Evolutionary conservation across 2,329 filamentous ascomycete species (phyloP), one percentile per base, ranked within the genome.

Genomic region (Ophiostoma ulmi): DNA sequence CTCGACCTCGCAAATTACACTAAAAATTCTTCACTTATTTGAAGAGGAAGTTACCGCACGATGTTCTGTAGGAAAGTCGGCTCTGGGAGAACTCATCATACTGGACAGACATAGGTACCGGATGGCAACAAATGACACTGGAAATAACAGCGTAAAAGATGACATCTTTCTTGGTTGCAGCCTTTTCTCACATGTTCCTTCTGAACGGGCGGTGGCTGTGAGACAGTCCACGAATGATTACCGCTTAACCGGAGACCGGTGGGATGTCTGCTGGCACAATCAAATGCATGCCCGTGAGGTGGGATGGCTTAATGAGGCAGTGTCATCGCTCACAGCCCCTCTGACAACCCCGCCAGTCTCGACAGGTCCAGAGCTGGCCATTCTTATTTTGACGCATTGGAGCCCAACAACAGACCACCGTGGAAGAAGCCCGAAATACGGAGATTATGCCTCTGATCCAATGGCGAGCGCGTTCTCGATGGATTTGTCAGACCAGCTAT

Each of bases 31-130:
- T 58, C 52, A 6, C 10, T 58, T 22, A 11, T 58, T 58, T 5
- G 52, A 58, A 22, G n/a, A 22, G 52, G 52, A 58, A 58, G 52
- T 26, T 11, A 58, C 52, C 13, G 52, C 52, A 4, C 52, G 22
- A 10, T 5, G 52, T 26, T 8, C 52, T 11, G 8, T 22, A 5
- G 52, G 52, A n/a, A 22, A 58, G 17, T 26, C 22, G 22, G 8
- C n/a, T 26, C n/a, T 58, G n/a, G 58, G 58, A 6, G 58, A 63
- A 26, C 58, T 63, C 8, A 22, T 63, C n/a, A 63, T 63, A 63
- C 3, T 17, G 10, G 26, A 63, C 58, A 36, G 26, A 13, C 52
- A 5, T 4, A 26, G n/a, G 22, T 63, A 63, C n/a, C 26, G 52
- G 10, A 22, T 58, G 11, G n/a, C 22, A 13, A 10, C 52, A 26